phyloP scores from a whole-genome alignment of 768 basidiomycete genomes.

The Xanthoconium purpureum region DNA sequence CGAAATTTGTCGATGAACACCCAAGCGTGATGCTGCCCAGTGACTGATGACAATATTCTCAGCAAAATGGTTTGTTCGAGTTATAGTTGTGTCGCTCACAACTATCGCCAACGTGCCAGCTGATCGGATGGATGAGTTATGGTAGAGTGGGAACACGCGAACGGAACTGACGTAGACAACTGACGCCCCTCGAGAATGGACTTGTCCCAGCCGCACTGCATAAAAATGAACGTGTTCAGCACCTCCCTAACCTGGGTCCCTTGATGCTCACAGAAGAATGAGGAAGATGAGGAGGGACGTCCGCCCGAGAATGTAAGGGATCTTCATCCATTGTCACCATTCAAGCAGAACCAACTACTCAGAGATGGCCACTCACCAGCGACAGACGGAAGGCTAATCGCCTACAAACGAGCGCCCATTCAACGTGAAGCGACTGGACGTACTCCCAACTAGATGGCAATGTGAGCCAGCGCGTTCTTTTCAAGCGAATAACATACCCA shows the following conservation, averaged over 20 bases:
- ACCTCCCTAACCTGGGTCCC: background rate
- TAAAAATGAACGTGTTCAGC: background rate
- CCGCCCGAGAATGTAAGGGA: slow-evolving; percentile 24
- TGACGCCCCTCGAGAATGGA: background rate
- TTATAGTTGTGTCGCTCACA: background rate
- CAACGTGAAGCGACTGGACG: slow-evolving; percentile 10
- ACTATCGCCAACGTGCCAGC: background rate
- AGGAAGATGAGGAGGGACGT: slow-evolving; percentile 8
- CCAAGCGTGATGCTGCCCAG: slow-evolving; percentile 5
- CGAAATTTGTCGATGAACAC: slow-evolving; percentile 24
- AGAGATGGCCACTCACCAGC: slow-evolving; percentile 14
- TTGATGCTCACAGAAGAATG: slow-evolving; percentile 8
- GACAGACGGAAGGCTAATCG: slow-evolving; percentile 15
- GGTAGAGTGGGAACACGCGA: background rate
- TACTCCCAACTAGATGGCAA: slow-evolving; percentile 22
- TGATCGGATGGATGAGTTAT: slow-evolving; percentile 4
- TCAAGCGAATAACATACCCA: slow-evolving; percentile 11
- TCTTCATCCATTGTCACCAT: slow-evolving; percentile 2
- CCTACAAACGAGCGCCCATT: slow-evolving; percentile 14
- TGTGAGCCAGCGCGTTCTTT: background rate
- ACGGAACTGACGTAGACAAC: slow-evolving; percentile 17
- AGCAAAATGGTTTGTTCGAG: background rate
- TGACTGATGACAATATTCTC: background rate
- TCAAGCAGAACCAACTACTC: background rate
- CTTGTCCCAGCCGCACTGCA: slow-evolving; percentile 1